These are phyloP conservation scores for Venustampulla echinocandica DNA, from an alignment of 495 filamentous ascomycete genomes.

Conservation along the genomic window DNA sequence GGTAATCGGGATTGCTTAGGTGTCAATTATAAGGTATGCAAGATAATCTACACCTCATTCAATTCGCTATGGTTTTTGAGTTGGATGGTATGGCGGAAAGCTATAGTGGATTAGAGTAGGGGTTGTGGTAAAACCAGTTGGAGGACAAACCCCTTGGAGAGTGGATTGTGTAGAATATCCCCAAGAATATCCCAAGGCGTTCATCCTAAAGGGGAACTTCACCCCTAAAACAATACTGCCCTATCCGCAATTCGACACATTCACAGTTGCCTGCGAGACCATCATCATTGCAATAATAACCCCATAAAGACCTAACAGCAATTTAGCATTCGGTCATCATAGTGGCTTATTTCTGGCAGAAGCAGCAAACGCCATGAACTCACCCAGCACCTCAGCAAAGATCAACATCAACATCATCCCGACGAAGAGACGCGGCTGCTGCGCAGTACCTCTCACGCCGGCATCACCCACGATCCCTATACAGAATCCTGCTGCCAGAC, in stretches of 20 bases:
- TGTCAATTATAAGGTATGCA: too few species aligned
- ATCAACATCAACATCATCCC: conserved; percentile 94
- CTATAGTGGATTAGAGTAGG: too few species aligned
- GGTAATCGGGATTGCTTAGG: too few species aligned
- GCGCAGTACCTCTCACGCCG: conserved; percentile 78
- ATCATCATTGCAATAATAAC: conserved; percentile 4
- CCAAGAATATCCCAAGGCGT: too few species aligned
- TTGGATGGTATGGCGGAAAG: too few species aligned
- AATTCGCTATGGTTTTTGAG: too few species aligned
- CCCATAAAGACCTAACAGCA: not conserved
- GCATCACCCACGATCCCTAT: conserved; percentile 89
- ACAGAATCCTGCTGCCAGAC: conserved; percentile 79
- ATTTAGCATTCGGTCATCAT: not conserved
- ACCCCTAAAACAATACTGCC: too few species aligned
- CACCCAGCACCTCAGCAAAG: conserved; percentile 83
- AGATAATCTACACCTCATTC: too few species aligned
- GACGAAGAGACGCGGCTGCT: conserved; percentile 80
- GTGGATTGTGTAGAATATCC: too few species aligned
- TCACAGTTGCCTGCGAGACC: not conserved
- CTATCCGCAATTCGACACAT: not conserved
- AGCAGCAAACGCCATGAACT: conserved; percentile 40
- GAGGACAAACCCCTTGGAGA: too few species aligned
- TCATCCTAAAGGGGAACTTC: too few species aligned
- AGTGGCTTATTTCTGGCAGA: not conserved
- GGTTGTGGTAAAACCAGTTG: too few species aligned